Percentiles rank a stretch among this genome's conserved stretches.
Conservation (phyloP, 2,329 filamentous ascomycete genomes). For the Aphanocladium album region DNA sequence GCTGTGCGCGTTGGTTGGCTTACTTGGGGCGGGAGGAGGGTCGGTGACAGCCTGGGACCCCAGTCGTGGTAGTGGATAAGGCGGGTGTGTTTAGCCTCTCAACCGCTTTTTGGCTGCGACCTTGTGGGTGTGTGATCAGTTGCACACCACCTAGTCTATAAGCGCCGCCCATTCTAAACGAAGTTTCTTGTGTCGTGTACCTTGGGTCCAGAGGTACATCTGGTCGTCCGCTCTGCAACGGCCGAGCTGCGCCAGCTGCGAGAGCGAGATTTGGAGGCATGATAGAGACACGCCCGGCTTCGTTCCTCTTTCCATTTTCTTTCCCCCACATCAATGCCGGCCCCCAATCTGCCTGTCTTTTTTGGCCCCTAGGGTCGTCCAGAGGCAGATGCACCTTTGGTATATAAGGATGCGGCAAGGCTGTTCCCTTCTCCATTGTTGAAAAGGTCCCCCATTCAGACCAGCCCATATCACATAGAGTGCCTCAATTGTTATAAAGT, state of each 20-base stretch:
- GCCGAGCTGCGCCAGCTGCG: not conserved
- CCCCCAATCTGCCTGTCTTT: slow-evolving; percentile 6
- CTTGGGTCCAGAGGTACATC: not conserved
- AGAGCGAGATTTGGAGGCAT: not conserved
- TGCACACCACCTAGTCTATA: not conserved
- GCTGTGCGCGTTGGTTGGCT: not conserved
- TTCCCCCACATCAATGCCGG: slow-evolving; percentile 9
- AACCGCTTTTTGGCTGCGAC: not conserved
- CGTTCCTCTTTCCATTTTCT: not conserved
- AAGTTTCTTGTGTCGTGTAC: slow-evolving; percentile 1
- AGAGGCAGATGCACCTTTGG: not conserved
- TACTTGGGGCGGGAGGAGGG: not conserved
- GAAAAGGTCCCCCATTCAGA: not conserved
- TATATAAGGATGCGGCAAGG: slow-evolving; percentile 9
- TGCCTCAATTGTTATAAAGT: not conserved
- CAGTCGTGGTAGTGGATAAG: not conserved
- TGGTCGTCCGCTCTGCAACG: not conserved
- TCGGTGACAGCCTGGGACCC: slow-evolving; percentile 4
- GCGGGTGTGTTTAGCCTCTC: not conserved
- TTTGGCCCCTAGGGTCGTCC: slow-evolving; percentile 1
- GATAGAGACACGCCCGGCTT: not conserved
- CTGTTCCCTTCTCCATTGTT: slow-evolving; percentile 1
- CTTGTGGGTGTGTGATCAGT: not conserved
- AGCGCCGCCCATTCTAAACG: slow-evolving; percentile 1
- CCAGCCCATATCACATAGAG: not conserved